Percentiles rank a stretch among this genome's conserved stretches.
phyloP scores from a whole-genome alignment of 305 asterid genomes.

The Solanum hybrid region DNA sequence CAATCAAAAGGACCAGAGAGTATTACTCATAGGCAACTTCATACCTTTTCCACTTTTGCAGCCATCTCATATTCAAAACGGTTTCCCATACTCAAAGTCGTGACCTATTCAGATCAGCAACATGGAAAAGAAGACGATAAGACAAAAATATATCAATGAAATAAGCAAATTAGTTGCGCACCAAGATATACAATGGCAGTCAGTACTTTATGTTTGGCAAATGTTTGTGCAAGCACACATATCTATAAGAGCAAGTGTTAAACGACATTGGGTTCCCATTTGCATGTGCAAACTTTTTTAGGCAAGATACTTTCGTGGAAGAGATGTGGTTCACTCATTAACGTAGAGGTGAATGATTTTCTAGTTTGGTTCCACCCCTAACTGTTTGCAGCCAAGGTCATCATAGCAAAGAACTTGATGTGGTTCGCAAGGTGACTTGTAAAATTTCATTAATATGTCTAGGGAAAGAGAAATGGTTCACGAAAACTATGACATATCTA shows the following conservation, averaged over 20 bases:
- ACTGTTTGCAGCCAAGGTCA: not conserved
- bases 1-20: not conserved
- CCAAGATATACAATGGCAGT: not conserved
- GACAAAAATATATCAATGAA: slow-evolving; percentile 1
- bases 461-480: not conserved
- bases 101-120: slow-evolving; percentile 36
- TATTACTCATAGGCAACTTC: slow-evolving; percentile 4
- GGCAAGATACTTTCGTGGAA: not conserved
- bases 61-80: slow-evolving; percentile 74
- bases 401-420: not conserved
- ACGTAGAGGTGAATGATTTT: not conserved
- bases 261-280: not conserved
- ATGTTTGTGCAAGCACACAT: not conserved
- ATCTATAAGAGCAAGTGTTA: not conserved
- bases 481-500: not conserved
- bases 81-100: slow-evolving; percentile 90
- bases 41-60: slow-evolving; percentile 84
- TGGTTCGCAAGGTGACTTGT: not conserved
- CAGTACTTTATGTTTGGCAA: not conserved
- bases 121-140: slow-evolving; percentile 12
- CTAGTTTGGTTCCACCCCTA: not conserved
- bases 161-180: not conserved
- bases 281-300: not conserved
- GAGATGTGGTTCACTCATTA: not conserved
- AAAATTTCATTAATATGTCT: not conserved